These are phyloP conservation scores for Beauveria sp. DNA, from an alignment of 2,329 filamentous ascomycete species.

Conservation along the genomic window DNA sequence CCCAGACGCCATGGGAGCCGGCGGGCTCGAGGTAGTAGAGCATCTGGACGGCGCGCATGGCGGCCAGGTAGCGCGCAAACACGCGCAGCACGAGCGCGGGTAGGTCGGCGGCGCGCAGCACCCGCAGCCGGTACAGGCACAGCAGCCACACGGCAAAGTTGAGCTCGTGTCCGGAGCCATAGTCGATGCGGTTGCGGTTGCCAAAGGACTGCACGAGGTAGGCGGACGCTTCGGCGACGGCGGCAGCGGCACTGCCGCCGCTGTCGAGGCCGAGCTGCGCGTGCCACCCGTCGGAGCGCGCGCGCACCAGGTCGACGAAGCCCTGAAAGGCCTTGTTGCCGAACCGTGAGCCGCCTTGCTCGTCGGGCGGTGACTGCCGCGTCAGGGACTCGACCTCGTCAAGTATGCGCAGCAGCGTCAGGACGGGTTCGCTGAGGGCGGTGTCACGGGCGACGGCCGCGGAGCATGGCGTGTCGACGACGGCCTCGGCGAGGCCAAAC, in stretches of 20 bases:
- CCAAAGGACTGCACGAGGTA: conserved; percentile 84
- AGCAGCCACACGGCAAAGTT: conserved; percentile 96
- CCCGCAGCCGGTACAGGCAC: conserved; percentile 74
- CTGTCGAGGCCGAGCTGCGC: conserved; percentile 45
- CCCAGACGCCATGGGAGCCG: conserved; percentile 96
- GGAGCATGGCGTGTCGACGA: conserved; percentile 62
- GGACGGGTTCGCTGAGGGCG: conserved; percentile 53
- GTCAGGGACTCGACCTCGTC: conserved; percentile 61
- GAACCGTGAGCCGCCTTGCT: conserved; percentile 83
- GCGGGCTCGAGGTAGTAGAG: conserved; percentile 97
- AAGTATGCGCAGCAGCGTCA: conserved; percentile 61
- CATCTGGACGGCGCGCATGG: conserved; percentile 84
- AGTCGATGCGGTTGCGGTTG: conserved; percentile 82
- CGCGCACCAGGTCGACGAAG: conserved; percentile 64
- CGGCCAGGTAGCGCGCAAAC: conserved; percentile 71
- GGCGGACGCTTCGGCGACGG: conserved; percentile 60
- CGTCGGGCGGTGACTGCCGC: conserved; percentile 65
- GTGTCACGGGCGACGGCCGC: conserved; percentile 39
- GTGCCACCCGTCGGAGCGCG: conserved; percentile 56
- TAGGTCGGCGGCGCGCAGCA: conserved; percentile 61
- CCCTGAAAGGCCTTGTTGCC: conserved; percentile 87
- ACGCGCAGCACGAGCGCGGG: conserved; percentile 66
- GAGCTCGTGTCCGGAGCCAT: conserved; percentile 93
- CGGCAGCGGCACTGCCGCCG: conserved; percentile 33
- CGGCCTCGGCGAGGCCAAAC: conserved; percentile 77